Evolutionary conservation across 164 flowering plant species (phyloP), one percentile per base, ranked within the genome.

Genomic region (Piper betle): DNA sequence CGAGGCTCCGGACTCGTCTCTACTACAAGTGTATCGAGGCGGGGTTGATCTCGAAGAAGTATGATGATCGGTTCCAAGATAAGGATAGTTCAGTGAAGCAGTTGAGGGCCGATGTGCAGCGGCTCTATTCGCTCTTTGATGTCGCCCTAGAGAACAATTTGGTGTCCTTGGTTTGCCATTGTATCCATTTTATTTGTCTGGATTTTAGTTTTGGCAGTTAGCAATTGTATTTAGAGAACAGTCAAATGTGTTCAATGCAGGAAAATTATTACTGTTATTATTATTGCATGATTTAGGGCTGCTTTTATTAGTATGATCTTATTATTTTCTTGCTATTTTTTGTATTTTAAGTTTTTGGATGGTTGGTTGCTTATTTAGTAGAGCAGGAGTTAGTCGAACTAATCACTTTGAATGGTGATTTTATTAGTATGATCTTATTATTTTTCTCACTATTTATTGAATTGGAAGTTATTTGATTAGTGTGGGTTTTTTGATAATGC

Each of bases 61-160:
- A 56, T 59, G 90, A 87, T 73, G 94, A 84, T 53, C 72, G 77
- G 66, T 80, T 81, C 62, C 83, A 75, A 64, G 94, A 81, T 60
- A 77, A 67, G 71, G 86, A 81, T 57, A 83, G 75, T 46, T 75
- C 70, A 8, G 87, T 77, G 38, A 73, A 77, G 39, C 81, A 78
- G 56, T 55, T 74, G 53, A 63, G 70, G 65, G 87, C 74, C 57
- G 97, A 87, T 77, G 83, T 94, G 25, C 76, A 78, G 60, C 87
- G 86, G 42, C 87, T 94, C 43, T 88, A 91, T 76, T 83, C 88
- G 48, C 71, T 94, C 19, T 94, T 94, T 73, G 96, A 94, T 67
- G 88, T 87, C 60, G 88, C 99, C 58, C 39, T 91, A 74, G 91
- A 91, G 73, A 85, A 87, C 74, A 94, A 87, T 77, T 78, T 91